These are phyloP conservation scores for Xerocomellus intermedius DNA, from an alignment of 768 basidiomycete genomes.

Conservation along the genomic window DNA sequence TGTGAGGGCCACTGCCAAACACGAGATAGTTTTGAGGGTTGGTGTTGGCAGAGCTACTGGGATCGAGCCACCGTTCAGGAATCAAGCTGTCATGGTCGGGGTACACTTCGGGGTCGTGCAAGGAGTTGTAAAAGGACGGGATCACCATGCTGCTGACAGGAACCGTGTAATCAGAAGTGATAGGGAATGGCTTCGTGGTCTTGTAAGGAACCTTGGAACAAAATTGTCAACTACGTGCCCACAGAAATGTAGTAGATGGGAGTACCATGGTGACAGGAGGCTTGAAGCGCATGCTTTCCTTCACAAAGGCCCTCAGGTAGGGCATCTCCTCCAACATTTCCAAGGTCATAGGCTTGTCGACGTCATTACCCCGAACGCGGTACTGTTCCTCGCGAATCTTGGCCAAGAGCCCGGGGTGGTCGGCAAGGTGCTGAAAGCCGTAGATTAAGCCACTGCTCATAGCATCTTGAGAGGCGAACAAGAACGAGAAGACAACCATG, in stretches of 20 bases:
- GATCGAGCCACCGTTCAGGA: constrained; percentile 94
- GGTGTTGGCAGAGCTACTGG: constrained; percentile 68
- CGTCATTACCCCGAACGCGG: constrained; percentile 73
- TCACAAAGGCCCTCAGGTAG: constrained; percentile 89
- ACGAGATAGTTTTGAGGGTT: constrained; percentile 96
- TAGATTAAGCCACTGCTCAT: constrained; percentile 98
- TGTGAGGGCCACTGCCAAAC: constrained; percentile 91
- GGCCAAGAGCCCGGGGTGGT: constrained; percentile 82
- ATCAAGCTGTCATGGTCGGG: constrained; percentile 78
- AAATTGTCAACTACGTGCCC: constrained; percentile 9
- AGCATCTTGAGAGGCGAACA: constrained; percentile 96
- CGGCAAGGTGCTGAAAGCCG: constrained; percentile 94
- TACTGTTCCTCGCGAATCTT: constrained; percentile 93
- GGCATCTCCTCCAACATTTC: constrained; percentile 92
- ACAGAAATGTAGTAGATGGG: not conserved
- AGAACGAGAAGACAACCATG: constrained; percentile 94
- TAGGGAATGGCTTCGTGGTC: constrained; percentile 86
- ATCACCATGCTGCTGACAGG: constrained; percentile 93
- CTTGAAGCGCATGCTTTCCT: constrained; percentile 87
- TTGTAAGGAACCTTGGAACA: constrained; percentile 83
- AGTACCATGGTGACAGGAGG: constrained; percentile 95
- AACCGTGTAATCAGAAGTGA: constrained; percentile 87
- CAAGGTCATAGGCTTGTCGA: constrained; percentile 73
- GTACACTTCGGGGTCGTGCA: constrained; percentile 87
- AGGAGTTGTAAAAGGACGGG: constrained; percentile 87